These are phyloP conservation scores for Waitea zeae DNA, from an alignment of 1,284 basidiomycete genomes.

Conservation along the genomic window DNA sequence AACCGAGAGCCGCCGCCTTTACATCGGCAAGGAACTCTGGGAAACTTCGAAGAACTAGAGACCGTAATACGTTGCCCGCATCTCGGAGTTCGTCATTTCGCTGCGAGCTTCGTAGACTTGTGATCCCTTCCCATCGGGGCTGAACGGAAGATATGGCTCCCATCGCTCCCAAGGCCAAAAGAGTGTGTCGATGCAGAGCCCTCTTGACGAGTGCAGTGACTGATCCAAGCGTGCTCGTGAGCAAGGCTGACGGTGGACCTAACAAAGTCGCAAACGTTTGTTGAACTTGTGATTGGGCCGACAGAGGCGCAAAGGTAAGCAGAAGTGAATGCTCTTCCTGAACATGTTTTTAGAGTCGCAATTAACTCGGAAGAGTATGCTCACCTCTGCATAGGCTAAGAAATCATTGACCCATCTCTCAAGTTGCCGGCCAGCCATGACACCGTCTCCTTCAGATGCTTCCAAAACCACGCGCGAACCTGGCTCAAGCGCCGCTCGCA, in stretches of 20 bases:
- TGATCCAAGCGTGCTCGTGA: constrained; percentile 41
- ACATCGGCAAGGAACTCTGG: constrained; percentile 66
- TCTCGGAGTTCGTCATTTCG: constrained; percentile 58
- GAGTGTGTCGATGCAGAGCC: constrained; percentile 68
- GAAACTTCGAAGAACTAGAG: constrained; percentile 58
- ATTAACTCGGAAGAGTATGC: constrained; percentile 9
- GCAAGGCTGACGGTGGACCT: no score
- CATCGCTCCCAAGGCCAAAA: constrained; percentile 60
- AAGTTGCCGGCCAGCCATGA: constrained; percentile 48
- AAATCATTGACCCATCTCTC: constrained; percentile 47
- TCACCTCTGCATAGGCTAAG: constrained; percentile 42
- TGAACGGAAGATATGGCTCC: constrained; percentile 35
- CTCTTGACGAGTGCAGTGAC: constrained; percentile 59
- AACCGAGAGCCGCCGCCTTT: constrained; percentile 35
- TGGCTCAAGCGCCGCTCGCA: constrained; percentile 48
- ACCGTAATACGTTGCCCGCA: constrained; percentile 39
- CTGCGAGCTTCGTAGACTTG: constrained; percentile 25
- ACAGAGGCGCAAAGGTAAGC: no score
- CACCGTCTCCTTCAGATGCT: constrained; percentile 43
- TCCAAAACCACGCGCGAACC: constrained; percentile 49
- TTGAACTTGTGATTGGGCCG: no score
- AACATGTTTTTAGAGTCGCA: no score
- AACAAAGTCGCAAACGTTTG: no score
- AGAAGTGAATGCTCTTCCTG: no score
- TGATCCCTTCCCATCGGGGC: constrained; percentile 46